phyloP scores from a whole-genome alignment of 495 filamentous ascomycete species.

The Patellaria atrata region DNA sequence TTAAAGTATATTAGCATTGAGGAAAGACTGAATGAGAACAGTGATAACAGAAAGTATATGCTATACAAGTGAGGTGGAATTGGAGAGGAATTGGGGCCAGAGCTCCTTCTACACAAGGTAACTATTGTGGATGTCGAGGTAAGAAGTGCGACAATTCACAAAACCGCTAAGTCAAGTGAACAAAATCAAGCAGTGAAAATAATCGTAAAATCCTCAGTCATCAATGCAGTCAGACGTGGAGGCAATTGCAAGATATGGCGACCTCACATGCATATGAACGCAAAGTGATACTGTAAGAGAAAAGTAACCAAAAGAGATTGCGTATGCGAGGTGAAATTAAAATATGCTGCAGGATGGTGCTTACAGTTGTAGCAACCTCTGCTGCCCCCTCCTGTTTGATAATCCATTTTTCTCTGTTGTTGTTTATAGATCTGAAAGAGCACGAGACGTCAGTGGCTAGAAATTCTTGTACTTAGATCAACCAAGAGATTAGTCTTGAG shows the following conservation, averaged over 20 bases:
- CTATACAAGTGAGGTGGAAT: no score
- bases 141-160: no score
- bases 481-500: no score
- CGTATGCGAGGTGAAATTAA: conserved; percentile 7
- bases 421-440: conserved; percentile 18
- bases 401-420: conserved; percentile 32
- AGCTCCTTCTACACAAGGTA: neutral
- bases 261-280: no score
- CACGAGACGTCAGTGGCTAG: conserved; percentile 3
- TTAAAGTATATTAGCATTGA: conserved; percentile 14
- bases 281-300: neutral
- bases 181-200: neutral
- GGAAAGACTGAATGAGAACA: neutral
- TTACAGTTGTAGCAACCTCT: conserved; percentile 74
- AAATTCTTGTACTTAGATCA: no score
- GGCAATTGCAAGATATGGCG: no score
- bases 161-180: neutral
- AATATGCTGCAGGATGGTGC: conserved; percentile 27
- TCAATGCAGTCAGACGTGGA: no score
- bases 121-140: neutral
- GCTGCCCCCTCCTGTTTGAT: conserved; percentile 24
- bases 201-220: no score
- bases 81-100: no score
- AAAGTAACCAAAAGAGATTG: conserved; percentile 1
- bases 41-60: neutral